Base-by-base conservation (phyloP, 1,284 basidiomycete species). In the Schizopora paradoxa region DNA sequence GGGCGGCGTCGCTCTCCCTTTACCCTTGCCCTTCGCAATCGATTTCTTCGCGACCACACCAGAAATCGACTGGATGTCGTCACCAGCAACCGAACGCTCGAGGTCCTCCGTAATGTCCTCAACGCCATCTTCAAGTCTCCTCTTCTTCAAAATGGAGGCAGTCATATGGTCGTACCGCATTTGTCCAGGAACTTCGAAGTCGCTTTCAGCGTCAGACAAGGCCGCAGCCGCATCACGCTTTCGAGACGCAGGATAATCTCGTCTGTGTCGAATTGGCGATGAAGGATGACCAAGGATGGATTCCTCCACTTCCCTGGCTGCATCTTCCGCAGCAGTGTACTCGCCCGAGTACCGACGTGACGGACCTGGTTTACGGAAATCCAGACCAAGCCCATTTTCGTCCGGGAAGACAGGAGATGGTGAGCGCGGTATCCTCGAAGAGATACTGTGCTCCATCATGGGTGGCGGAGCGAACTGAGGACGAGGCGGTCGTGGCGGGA, bases 191-290 rank as follows among this genome's bases (percentile, higher is more conserved):
- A 69, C 57, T 35, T 74, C 72, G 16, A 64, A 48, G 41, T 81
- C 79, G 51, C 73, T 79, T 49, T 72, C 75, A 33, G 65, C 69
- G 51, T 80, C 80, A 1, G 80, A 80, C 16, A 68, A 63, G 16
- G 63, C 58, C 22, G 64, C 67, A 6, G 67, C 66, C 4, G 69
- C 70, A 34, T 65, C 62, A 45, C 77, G 73, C 57, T 82, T 83
- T 44, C 57, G 56, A 6, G 51, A 35, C 61, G 70, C 48, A 44
- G 36, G 52, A 34, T 33, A 44, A 4, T 44, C 38, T 5, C 21
- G 28, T 16, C 21, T 25, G 21, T 7, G 31, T 13, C 48, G 51
- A n/a, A 46, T 43, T 23, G 52, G 42, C 2, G 46, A 47, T 18
- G 48, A 34, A 5, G 47, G 41, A 22, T 11, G 31, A 10, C 66